These are phyloP conservation scores for Rhodomyrtus psidioides DNA, from an alignment of 441 rosid species.

Conservation along the genomic window DNA sequence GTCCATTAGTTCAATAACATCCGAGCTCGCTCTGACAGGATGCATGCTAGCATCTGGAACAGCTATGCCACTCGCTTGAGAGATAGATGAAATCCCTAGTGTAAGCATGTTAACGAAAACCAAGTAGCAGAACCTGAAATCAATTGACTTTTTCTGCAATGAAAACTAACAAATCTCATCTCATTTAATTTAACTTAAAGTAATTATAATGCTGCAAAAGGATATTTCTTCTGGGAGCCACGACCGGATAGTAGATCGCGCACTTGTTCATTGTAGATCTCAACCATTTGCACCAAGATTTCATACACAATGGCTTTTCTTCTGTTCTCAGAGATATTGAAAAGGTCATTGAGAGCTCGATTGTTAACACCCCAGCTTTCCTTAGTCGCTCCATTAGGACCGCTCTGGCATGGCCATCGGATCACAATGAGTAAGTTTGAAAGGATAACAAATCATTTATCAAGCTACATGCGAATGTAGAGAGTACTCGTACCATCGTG, in stretches of 20 bases:
- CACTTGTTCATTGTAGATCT: constrained; percentile 71
- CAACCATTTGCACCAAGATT: constrained; percentile 64
- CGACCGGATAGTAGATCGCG: constrained; percentile 44
- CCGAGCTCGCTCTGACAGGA: constrained; percentile 41
- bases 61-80: constrained; percentile 43
- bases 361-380: constrained; percentile 61
- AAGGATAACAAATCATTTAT: not conserved
- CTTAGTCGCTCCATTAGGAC: constrained; percentile 36
- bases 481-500: constrained; percentile 36
- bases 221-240: constrained; percentile 56
- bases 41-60: constrained; percentile 68
- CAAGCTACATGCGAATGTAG: not conserved
- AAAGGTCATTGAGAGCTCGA: constrained; percentile 49
- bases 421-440: not conserved
- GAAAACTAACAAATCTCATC: not conserved
- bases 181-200: not conserved
- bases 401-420: constrained; percentile 22
- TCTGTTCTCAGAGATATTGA: constrained; percentile 43
- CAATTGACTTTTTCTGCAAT: not conserved
- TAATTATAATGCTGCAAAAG: constrained; percentile 14
- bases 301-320: constrained; percentile 39
- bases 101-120: constrained; percentile 45
- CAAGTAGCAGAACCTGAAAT: not conserved
- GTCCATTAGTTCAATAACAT: constrained; percentile 46
- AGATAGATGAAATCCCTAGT: constrained; percentile 33